phyloP scores from a whole-genome alignment of 495 filamentous ascomycete species.

The Bathelium albidoporum region DNA sequence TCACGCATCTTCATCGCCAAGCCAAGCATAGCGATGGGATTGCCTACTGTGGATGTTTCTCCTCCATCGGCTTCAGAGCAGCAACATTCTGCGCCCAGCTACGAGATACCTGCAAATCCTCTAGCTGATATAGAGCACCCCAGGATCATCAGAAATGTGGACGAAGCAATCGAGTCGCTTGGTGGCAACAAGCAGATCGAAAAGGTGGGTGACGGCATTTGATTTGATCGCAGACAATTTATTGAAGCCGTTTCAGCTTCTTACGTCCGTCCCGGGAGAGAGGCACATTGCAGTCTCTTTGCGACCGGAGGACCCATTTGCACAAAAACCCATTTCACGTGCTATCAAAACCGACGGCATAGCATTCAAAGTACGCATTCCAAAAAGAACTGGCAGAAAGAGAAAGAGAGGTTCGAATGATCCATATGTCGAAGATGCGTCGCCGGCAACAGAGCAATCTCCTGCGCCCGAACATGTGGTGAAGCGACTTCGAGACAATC shows the following conservation, averaged over 20 bases:
- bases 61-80: neutral
- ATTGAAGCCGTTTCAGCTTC: constrained; percentile 3
- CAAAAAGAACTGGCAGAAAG: constrained; percentile 75
- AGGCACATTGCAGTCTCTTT: constrained; percentile 50
- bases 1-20: neutral
- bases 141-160: constrained; percentile 67
- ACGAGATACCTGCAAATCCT: constrained; percentile 48
- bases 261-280: neutral
- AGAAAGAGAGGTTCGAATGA: constrained; percentile 62
- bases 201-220: constrained; percentile 41
- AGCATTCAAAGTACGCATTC: constrained; percentile 76
- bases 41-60: neutral
- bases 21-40: neutral
- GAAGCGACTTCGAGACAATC: constrained; percentile 61
- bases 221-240: neutral
- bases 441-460: neutral
- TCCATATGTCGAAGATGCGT: constrained; percentile 39
- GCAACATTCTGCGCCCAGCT: constrained; percentile 40
- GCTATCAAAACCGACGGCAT: constrained; percentile 65
- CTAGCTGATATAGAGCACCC: constrained; percentile 84
- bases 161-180: constrained; percentile 71
- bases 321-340: constrained; percentile 61
- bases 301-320: constrained; percentile 65
- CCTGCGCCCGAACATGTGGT: constrained; percentile 33
- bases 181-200: constrained; percentile 55